Conservation (phyloP, 345 rosid species). For the Gossypioides kirkii region DNA sequence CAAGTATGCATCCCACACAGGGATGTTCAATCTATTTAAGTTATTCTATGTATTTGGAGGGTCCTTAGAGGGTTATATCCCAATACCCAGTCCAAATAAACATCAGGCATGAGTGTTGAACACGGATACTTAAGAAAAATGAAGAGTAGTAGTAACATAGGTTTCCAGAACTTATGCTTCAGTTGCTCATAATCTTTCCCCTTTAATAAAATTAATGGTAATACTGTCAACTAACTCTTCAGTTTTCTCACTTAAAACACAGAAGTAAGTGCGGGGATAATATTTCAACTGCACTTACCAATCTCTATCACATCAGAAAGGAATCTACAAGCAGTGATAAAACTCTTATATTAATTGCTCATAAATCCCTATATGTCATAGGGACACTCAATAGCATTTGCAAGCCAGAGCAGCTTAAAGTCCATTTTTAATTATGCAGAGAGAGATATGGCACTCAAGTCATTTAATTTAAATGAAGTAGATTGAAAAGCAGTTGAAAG, state of each 20-base stretch:
- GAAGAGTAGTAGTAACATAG: background rate
- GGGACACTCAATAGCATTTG: background rate
- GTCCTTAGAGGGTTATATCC: background rate
- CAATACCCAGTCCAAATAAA: background rate
- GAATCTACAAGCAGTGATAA: background rate
- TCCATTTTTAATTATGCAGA: background rate
- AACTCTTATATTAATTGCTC: background rate
- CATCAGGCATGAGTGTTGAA: background rate
- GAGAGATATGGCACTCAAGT: background rate
- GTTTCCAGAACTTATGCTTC: background rate
- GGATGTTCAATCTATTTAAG: background rate
- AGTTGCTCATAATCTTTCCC: background rate
- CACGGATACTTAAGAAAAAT: background rate
- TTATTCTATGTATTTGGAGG: background rate
- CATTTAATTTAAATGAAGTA: background rate
- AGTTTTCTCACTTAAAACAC: background rate
- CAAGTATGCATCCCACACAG: background rate
- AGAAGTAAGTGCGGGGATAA: background rate
- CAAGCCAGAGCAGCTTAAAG: background rate
- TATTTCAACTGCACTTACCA: conserved; percentile 5
- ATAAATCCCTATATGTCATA: background rate
- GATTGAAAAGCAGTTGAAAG: background rate
- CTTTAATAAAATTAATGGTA: background rate
- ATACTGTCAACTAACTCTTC: background rate
- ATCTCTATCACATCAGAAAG: background rate